Percentiles rank a stretch among this genome's conserved stretches.
Conservation (phyloP, 176 grass and related monocot species). For the Eragrostis curvula region DNA sequence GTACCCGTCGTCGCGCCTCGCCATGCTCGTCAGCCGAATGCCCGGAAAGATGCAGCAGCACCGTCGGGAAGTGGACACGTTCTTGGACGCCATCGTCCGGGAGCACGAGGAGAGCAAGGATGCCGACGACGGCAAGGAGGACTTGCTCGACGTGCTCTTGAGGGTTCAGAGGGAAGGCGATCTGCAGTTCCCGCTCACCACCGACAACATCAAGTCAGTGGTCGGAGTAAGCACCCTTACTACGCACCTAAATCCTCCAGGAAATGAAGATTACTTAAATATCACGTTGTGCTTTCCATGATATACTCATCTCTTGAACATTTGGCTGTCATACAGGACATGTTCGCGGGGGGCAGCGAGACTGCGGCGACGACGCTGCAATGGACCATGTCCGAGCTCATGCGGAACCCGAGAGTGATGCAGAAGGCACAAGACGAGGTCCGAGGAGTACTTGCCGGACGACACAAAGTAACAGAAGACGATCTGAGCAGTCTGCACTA, state of each 20-base stretch:
- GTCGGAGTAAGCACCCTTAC: slow-evolving; percentile 21
- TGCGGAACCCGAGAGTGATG: slow-evolving; percentile 30
- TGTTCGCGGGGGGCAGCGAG: slow-evolving; percentile 50
- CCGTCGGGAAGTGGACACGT: neutral
- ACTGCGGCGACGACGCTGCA: slow-evolving; percentile 27
- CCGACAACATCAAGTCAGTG: slow-evolving; percentile 37
- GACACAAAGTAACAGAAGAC: neutral
- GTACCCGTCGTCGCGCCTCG: slow-evolving; percentile 44
- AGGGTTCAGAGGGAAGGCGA: slow-evolving; percentile 24
- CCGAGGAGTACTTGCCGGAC: neutral
- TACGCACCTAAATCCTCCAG: neutral
- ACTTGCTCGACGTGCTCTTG: slow-evolving; percentile 39
- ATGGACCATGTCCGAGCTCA: slow-evolving; percentile 53
- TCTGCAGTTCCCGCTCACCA: neutral
- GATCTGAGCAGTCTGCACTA: neutral
- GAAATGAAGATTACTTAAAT: neutral
- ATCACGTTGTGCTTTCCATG: neutral
- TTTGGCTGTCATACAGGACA: slow-evolving; percentile 19
- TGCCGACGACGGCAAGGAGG: neutral
- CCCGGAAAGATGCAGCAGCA: slow-evolving; percentile 4
- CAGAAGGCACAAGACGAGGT: slow-evolving; percentile 31
- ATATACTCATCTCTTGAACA: neutral
- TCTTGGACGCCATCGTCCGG: slow-evolving; percentile 40
- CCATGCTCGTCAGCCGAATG: slow-evolving; percentile 33
- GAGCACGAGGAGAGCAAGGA: slow-evolving; percentile 30